A percentile compares a stretch with the other conserved stretches of the same genome.
Evolutionary conservation across 2,329 filamentous ascomycete species (phyloP).

Genomic region (Pseudocercospora vitis): DNA sequence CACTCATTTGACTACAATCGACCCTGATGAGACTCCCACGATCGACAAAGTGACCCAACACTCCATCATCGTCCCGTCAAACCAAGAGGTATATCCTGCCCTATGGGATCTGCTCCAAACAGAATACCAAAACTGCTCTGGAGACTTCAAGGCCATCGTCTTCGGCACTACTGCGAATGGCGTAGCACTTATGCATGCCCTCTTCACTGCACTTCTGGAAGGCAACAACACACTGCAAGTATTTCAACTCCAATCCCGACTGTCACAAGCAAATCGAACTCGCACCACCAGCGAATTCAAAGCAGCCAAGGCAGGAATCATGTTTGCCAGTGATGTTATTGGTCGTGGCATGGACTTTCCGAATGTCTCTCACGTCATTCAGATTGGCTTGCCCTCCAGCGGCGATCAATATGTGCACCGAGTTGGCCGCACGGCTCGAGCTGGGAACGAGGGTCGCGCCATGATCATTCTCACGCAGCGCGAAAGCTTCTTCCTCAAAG

Average conservation of each 20-base stretch:
- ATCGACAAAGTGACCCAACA: constrained; percentile 53
- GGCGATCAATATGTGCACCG: constrained; percentile 78
- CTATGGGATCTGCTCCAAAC: constrained; percentile 48
- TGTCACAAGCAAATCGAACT: constrained; percentile 45
- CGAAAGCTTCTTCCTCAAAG: constrained; percentile 54
- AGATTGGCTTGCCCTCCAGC: constrained; percentile 63
- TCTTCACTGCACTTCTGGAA: constrained; percentile 39
- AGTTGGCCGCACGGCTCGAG: constrained; percentile 88
- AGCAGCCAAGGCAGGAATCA: constrained; percentile 47
- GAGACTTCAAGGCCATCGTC: constrained; percentile 49
- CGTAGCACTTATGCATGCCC: constrained; percentile 45
- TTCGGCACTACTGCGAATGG: constrained; percentile 51
- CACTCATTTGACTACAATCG: constrained; percentile 46
- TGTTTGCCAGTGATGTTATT: constrained; percentile 69
- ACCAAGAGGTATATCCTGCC: constrained; percentile 48
- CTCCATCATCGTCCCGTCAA: constrained; percentile 41
- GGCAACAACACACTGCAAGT: constrained; percentile 37
- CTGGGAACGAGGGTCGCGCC: constrained; percentile 67
- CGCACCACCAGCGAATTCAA: constrained; percentile 49
- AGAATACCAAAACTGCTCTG: constrained; percentile 42
- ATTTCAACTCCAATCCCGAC: constrained; percentile 48
- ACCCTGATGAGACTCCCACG: constrained; percentile 47
- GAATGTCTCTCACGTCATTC: constrained; percentile 86
- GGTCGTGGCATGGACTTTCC: constrained; percentile 96
- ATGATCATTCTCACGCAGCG: constrained; percentile 54